Evolutionary conservation across 2,329 filamentous ascomycete species (phyloP).

Genomic region (Pseudomassariella vexata): DNA sequence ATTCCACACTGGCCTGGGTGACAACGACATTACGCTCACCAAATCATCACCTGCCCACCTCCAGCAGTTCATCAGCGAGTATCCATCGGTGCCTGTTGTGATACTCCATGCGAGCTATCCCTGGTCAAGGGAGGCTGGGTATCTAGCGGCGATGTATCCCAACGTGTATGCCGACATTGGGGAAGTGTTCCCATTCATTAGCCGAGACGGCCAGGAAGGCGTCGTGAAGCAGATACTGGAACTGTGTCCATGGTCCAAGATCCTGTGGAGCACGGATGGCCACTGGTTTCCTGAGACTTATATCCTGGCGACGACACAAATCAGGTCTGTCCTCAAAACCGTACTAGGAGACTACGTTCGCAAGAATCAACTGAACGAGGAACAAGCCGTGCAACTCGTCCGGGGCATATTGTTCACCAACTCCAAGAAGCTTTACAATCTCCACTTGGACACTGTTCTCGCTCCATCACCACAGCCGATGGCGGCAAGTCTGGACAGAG

Average conservation of each 20-base stretch:
- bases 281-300: constrained; percentile 77
- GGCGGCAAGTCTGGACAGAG: no score
- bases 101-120: constrained; percentile 78
- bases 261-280: constrained; percentile 76
- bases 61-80: constrained; percentile 65
- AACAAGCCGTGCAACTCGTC: constrained; percentile 58
- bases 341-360: constrained; percentile 63
- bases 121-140: constrained; percentile 71
- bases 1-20: constrained; percentile 78
- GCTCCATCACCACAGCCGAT: constrained; percentile 17
- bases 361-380: constrained; percentile 53
- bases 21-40: constrained; percentile 68
- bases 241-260: constrained; percentile 66
- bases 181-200: constrained; percentile 75
- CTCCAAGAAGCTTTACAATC: constrained; percentile 66
- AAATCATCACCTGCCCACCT: constrained; percentile 70
- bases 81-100: constrained; percentile 66
- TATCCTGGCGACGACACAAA: constrained; percentile 65
- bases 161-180: constrained; percentile 82
- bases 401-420: constrained; percentile 71
- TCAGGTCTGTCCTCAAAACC: constrained; percentile 63
- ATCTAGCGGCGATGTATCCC: constrained; percentile 68
- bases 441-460: constrained; percentile 40
- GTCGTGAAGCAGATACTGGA: constrained; percentile 70
- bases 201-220: constrained; percentile 66